Evolutionary conservation across 768 basidiomycete genomes (phyloP).

Genomic region (Mycena metata): DNA sequence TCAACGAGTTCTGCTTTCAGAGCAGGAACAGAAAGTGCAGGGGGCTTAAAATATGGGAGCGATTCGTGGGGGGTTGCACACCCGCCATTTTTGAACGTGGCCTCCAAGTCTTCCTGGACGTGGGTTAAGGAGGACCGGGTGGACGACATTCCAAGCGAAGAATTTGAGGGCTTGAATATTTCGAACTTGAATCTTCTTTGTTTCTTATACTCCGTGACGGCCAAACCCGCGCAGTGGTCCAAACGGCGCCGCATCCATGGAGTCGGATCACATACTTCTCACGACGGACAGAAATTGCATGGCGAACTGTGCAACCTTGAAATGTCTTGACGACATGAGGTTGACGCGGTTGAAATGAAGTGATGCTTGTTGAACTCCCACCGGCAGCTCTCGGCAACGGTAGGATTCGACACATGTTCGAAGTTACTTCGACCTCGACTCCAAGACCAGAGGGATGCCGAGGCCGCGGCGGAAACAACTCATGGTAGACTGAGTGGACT

Average conservation of each 20-base stretch:
- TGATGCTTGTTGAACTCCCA: constrained; percentile 8
- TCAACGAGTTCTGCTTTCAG: background rate
- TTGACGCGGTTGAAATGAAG: constrained; percentile 8
- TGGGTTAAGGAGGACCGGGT: constrained; percentile 22
- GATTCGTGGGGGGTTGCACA: background rate
- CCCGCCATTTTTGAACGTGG: background rate
- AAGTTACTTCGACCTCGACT: background rate
- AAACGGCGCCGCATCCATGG: too few relatives aligned
- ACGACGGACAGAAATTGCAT: background rate
- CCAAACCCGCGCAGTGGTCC: too few relatives aligned
- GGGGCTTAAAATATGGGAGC: constrained; percentile 10
- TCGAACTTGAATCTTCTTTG: too few relatives aligned
- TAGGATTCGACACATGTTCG: background rate
- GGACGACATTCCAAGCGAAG: constrained; percentile 14
- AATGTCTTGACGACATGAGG: background rate
- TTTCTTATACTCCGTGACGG: too few relatives aligned
- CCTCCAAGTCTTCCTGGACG: constrained; percentile 17
- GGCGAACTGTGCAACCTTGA: background rate
- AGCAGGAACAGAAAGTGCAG: background rate
- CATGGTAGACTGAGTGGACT: background rate
- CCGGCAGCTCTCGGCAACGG: background rate
- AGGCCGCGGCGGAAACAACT: background rate
- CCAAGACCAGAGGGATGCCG: too few relatives aligned
- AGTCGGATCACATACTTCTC: background rate
- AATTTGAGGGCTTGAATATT: background rate